A percentile compares a stretch with the other conserved stretches of the same genome.
Conservation (phyloP, 2,329 filamentous ascomycete genomes). For the Colletotrichum graminicola region DNA sequence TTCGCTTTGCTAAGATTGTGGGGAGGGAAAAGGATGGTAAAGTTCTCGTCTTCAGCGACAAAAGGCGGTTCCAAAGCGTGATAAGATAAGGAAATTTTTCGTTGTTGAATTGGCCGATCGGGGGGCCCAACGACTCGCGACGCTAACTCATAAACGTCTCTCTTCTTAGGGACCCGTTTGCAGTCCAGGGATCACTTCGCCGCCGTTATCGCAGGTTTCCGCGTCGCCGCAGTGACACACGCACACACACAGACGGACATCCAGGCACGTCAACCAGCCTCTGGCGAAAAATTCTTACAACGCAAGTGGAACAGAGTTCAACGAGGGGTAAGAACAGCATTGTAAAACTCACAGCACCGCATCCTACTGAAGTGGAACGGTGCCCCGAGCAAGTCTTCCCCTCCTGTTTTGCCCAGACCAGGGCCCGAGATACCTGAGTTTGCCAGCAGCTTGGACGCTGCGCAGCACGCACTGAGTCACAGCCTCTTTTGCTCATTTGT, state of each 20-base stretch:
- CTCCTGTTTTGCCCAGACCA: conserved; percentile 1
- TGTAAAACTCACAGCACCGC: conserved; percentile 27
- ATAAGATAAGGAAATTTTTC: conserved; percentile 45
- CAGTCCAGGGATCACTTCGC: conserved; percentile 34
- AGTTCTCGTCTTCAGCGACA: conserved; percentile 38
- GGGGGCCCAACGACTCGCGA: conserved; percentile 22
- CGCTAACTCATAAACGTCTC: conserved; percentile 32
- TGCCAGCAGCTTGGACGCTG: conserved; percentile 26
- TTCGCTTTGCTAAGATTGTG: conserved; percentile 38
- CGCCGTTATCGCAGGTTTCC: conserved; percentile 41
- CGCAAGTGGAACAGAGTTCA: conserved; percentile 35
- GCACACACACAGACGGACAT: conserved; percentile 12
- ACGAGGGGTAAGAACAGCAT: neutral
- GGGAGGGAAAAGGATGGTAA: conserved; percentile 20
- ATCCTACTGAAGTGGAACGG: conserved; percentile 15
- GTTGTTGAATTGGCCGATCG: conserved; percentile 40
- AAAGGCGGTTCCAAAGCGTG: conserved; percentile 36
- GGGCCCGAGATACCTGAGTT: conserved; percentile 1
- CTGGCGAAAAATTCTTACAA: conserved; percentile 37
- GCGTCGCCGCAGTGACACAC: conserved; percentile 37
- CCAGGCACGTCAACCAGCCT: conserved; percentile 12
- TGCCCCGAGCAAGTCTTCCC: conserved; percentile 13
- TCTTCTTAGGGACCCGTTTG: conserved; percentile 14
- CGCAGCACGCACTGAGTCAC: conserved; percentile 13
- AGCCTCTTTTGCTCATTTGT: neutral